These are phyloP conservation scores for Pseudozyma sp. DNA, from an alignment of 1,284 basidiomycete genomes.

Conservation along the genomic window DNA sequence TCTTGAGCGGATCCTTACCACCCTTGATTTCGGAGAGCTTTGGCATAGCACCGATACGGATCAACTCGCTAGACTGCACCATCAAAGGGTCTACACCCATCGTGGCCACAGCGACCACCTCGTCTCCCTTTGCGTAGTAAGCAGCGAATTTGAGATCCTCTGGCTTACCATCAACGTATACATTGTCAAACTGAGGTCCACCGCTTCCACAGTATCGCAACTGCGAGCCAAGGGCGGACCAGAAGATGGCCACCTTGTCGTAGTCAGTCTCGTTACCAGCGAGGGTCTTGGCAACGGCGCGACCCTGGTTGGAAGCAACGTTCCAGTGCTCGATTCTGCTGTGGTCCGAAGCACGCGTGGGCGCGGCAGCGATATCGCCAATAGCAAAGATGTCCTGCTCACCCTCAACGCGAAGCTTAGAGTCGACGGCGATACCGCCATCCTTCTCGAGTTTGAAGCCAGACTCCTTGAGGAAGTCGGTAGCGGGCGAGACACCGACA, in stretches of 20 bases:
- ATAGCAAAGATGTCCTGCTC: conserved; percentile 80
- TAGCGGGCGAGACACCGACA: conserved; percentile 88
- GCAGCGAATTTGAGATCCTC: conserved; percentile 76
- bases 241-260: conserved; percentile 86
- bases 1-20: conserved; percentile 69
- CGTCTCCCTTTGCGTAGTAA: conserved; percentile 83
- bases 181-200: conserved; percentile 76
- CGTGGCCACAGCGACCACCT: conserved; percentile 84
- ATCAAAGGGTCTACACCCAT: conserved; percentile 87
- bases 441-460: conserved; percentile 71
- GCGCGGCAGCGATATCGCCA: conserved; percentile 89
- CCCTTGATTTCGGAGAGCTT: conserved; percentile 78
- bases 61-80: conserved; percentile 81
- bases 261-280: conserved; percentile 70
- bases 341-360: conserved; percentile 73
- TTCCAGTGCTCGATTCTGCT: conserved; percentile 91
- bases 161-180: conserved; percentile 81
- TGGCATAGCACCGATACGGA: conserved; percentile 85
- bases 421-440: conserved; percentile 84
- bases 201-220: conserved; percentile 84
- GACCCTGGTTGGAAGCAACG: conserved; percentile 86
- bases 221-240: conserved; percentile 80
- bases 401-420: conserved; percentile 79
- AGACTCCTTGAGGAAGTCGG: conserved; percentile 80
- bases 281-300: conserved; percentile 78